Evolutionary conservation across 768 basidiomycete genomes (phyloP).

Genomic region (Rhizopogon vinicolor): DNA sequence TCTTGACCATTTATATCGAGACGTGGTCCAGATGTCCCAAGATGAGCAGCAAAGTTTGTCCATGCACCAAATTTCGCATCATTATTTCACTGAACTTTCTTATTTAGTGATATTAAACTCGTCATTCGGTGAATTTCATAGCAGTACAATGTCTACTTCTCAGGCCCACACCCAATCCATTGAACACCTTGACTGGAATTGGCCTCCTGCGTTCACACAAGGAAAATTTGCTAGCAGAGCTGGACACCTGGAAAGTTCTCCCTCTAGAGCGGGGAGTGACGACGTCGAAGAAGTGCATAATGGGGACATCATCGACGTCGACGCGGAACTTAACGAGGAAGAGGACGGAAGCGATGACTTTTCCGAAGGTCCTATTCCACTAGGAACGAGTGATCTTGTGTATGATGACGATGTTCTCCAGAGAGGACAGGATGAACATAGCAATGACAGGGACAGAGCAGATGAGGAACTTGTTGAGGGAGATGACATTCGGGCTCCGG

Average conservation of each 20-base stretch:
- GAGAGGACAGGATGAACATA: slow-evolving; percentile 2
- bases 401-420: neutral
- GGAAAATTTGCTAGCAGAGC: slow-evolving; percentile 16
- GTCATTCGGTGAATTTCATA: neutral
- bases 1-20: slow-evolving; percentile 4
- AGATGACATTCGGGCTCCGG: neutral
- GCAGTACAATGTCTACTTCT: neutral
- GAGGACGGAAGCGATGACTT: neutral
- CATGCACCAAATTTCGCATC: neutral
- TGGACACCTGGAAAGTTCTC: slow-evolving; percentile 10
- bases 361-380: slow-evolving; percentile 11
- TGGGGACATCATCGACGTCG: slow-evolving; percentile 18
- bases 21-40: neutral
- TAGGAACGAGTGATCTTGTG: slow-evolving; percentile 26
- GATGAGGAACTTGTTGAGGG: slow-evolving; percentile 26
- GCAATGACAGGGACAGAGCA: slow-evolving; percentile 11
- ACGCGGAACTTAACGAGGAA: slow-evolving; percentile 3
- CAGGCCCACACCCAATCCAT: slow-evolving; percentile 4
- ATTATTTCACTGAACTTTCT: neutral
- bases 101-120: neutral
- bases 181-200: slow-evolving; percentile 30
- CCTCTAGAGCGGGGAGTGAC: neutral
- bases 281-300: slow-evolving; percentile 15
- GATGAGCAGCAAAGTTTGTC: neutral
- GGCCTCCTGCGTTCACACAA: slow-evolving; percentile 27